Base-by-base conservation (phyloP, 257 asterid species). In the Coffea canephora region DNA sequence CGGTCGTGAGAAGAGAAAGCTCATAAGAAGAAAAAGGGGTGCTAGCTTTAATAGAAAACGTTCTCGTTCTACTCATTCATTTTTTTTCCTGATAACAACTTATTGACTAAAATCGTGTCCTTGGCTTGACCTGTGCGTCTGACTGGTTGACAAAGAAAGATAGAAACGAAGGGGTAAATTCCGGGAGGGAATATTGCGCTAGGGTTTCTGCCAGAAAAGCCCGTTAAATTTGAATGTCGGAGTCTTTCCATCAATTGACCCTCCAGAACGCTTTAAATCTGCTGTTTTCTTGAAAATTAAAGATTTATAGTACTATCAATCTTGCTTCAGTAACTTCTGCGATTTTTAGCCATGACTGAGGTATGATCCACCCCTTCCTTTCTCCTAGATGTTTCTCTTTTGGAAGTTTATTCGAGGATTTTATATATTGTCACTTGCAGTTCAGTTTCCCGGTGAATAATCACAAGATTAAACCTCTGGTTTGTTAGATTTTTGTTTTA, bases 331-430 rank as follows among this genome's bases (percentile, higher is more conserved):
- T 73, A 78, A 77, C 74, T 10, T 7, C 71, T 74, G 75, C 71
- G 45, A 83, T 79, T 87, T 78, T 83, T 90, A 85, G 91, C 91
- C 83, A 94, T 94, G 98, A 94, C 98, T 59, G 98, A 94, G 97
- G 98, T 94, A 89, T 76, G 79, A 23, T 11, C 65, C 52, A 21
- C 6, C 34, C 15, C 15, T 52, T 72, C 78, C 52, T 49, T 16
- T 49, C 21, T 46, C 31, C 46, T 18, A 46, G 6, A 8, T n/a
- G 19, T 50, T 67, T 39, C 10, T 15, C 48, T 74, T 49, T 65
- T 66, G 3, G 8, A 57, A 49, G 8, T 66, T 18, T 12, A 68
- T 66, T 50, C 34, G 50, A 5, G 49, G 8, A 18, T 45, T 25
- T 59, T 43, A 18, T 4, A 21, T 70, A 14, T 10, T 50, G 41